These are phyloP conservation scores for Penicillium manginii DNA, from an alignment of 495 filamentous ascomycete species.

Conservation along the genomic window DNA sequence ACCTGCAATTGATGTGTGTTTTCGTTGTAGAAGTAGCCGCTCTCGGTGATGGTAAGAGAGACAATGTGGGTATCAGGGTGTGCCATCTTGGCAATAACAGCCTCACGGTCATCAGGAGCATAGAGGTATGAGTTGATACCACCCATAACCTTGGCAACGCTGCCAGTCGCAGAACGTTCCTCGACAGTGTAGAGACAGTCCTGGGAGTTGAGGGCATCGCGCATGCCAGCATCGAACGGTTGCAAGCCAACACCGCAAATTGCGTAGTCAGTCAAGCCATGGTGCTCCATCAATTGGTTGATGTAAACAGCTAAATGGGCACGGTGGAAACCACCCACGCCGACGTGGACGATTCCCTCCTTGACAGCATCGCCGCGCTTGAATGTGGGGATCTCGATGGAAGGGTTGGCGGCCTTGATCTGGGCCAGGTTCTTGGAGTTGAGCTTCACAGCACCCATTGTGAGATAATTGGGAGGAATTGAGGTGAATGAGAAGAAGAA, in stretches of 20 bases:
- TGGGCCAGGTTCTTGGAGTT: constrained; percentile 43
- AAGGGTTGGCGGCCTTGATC: constrained; percentile 33
- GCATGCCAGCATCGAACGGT: constrained; percentile 50
- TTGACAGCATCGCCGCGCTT: constrained; percentile 44
- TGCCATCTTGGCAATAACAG: constrained; percentile 53
- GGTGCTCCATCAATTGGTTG: constrained; percentile 50
- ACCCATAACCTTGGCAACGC: constrained; percentile 47
- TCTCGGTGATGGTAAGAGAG: constrained; percentile 56
- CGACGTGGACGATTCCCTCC: constrained; percentile 54
- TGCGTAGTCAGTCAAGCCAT: constrained; percentile 45
- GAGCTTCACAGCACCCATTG: constrained; percentile 47
- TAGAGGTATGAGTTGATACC: constrained; percentile 55
- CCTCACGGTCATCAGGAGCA: constrained; percentile 50
- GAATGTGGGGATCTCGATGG: constrained; percentile 42
- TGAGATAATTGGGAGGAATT: constrained; percentile 16
- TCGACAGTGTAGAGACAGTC: constrained; percentile 54
- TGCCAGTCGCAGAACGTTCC: constrained; percentile 51
- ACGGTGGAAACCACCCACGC: constrained; percentile 54
- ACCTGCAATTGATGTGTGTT: constrained; percentile 52
- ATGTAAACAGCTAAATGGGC: constrained; percentile 54
- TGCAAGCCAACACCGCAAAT: constrained; percentile 53
- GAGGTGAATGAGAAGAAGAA: constrained; percentile 4
- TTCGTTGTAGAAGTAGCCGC: constrained; percentile 57
- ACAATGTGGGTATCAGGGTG: constrained; percentile 55
- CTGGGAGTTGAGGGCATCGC: constrained; percentile 46